Conservation (phyloP, 345 rosid species). For the Linum trigynum region DNA sequence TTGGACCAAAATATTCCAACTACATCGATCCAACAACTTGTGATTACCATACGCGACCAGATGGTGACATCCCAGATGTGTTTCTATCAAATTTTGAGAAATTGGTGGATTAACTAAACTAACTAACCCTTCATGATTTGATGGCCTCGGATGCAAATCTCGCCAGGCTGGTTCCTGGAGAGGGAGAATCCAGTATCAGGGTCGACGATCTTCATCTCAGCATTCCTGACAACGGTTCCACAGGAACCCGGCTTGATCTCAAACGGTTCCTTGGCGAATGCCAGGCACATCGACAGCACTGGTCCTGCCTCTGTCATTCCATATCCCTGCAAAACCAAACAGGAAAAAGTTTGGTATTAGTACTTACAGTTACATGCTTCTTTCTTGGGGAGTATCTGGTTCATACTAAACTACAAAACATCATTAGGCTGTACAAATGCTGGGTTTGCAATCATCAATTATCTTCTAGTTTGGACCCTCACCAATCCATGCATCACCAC, state of each 20-base stretch:
- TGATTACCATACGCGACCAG: too few species aligned
- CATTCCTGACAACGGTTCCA: slow-evolving; percentile 85
- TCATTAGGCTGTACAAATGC: too few species aligned
- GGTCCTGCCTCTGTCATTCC: slow-evolving; percentile 99
- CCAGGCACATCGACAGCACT: slow-evolving; percentile 78
- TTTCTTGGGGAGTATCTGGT: too few species aligned
- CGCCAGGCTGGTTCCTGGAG: slow-evolving; percentile 66
- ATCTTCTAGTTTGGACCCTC: too few species aligned
- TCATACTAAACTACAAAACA: too few species aligned
- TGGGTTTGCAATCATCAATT: too few species aligned
- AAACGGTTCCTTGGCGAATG: slow-evolving; percentile 79
- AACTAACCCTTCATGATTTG: slow-evolving; percentile 83
- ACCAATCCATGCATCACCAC: too few species aligned
- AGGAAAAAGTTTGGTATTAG: not conserved
- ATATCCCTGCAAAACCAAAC: slow-evolving; percentile 45
- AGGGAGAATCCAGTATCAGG: slow-evolving; percentile 65
- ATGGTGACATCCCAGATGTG: too few species aligned
- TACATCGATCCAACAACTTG: too few species aligned
- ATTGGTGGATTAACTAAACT: not conserved
- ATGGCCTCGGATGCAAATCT: slow-evolving; percentile 82
- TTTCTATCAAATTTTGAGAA: not conserved
- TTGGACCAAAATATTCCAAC: too few species aligned
- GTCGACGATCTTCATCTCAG: slow-evolving; percentile 80
- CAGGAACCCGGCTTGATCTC: slow-evolving; percentile 83
- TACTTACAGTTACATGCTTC: not conserved